Conservation (phyloP, 148 eudicot species). For the Nepenthes mirabilis region DNA sequence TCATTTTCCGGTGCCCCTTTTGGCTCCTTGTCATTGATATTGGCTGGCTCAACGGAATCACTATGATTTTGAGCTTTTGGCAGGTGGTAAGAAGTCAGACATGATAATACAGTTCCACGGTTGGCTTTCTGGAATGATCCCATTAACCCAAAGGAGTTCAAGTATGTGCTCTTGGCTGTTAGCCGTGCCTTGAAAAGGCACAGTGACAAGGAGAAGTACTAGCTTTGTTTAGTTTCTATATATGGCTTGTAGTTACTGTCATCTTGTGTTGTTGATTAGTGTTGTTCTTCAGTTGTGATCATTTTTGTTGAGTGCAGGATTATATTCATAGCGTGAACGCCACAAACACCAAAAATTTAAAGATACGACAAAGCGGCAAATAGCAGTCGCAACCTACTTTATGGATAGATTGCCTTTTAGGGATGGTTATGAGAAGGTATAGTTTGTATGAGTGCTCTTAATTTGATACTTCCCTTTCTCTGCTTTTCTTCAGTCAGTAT, state of each 20-base stretch:
- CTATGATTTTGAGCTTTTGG: conserved; percentile 8
- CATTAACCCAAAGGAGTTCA: conserved; percentile 85
- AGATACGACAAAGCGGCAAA: conserved; percentile 62
- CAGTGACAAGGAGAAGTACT: conserved; percentile 96
- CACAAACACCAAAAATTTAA: conserved; percentile 74
- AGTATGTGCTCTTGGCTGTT: conserved; percentile 91
- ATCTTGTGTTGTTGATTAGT: background rate
- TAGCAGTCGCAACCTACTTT: conserved; percentile 96
- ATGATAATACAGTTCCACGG: conserved; percentile 98
- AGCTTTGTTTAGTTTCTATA: conserved; percentile 5
- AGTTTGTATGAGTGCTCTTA: background rate
- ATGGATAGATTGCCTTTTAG: conserved; percentile 96
- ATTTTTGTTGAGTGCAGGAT: conserved; percentile 33
- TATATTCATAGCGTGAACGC: conserved; percentile 65
- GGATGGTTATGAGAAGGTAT: conserved; percentile 99
- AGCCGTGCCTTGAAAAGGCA: conserved; percentile 93
- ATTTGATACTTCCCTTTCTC: background rate
- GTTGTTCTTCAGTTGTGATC: background rate
- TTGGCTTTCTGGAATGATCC: conserved; percentile 98
- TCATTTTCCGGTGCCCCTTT: no score
- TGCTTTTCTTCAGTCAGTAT: background rate
- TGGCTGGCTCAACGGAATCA: background rate
- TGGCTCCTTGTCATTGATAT: no score
- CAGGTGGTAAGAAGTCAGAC: conserved; percentile 96
- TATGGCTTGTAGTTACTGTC: background rate